These are phyloP conservation scores for Suhomyces bokatorum DNA, from an alignment of 1,139 yeast species.

Conservation along the genomic window DNA sequence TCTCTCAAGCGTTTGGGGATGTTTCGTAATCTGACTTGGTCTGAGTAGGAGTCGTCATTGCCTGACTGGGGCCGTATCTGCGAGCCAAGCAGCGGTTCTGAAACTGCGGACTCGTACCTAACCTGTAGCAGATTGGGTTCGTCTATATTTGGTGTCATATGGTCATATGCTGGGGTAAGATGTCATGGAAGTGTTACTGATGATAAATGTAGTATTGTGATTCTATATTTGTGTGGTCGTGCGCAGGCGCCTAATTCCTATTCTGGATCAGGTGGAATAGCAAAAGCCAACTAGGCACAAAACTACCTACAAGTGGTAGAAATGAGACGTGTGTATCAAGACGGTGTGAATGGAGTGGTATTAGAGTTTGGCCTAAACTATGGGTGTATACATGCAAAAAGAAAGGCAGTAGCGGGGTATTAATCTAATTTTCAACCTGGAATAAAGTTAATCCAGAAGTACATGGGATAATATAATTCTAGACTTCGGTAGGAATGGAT, in stretches of 20 bases:
- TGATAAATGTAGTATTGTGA: not conserved
- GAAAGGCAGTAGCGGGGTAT: too few species aligned
- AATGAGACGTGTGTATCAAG: too few species aligned
- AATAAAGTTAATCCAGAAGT: too few species aligned
- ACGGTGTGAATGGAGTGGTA: too few species aligned
- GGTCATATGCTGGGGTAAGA: not conserved
- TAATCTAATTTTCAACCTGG: too few species aligned
- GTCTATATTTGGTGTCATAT: not conserved
- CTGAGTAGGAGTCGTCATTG: constrained; percentile 2
- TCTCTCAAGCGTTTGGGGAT: not conserved
- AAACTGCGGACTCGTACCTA: not conserved
- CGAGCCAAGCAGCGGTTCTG: not conserved
- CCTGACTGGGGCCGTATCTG: not conserved
- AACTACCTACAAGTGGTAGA: not conserved
- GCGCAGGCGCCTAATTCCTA: not conserved
- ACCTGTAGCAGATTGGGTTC: not conserved
- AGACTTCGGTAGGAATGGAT: too few species aligned
- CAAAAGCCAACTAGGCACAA: not conserved
- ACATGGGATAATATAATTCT: too few species aligned
- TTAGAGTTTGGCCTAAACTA: too few species aligned
- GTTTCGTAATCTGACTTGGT: constrained; percentile 5
- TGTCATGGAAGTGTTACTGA: not conserved
- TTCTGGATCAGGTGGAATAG: not conserved
- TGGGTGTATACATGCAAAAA: too few species aligned
- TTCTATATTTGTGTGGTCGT: constrained; percentile 1